Base-by-base conservation (phyloP, 148 eudicot genomes). In the Mesembryanthemum crystallinum region DNA sequence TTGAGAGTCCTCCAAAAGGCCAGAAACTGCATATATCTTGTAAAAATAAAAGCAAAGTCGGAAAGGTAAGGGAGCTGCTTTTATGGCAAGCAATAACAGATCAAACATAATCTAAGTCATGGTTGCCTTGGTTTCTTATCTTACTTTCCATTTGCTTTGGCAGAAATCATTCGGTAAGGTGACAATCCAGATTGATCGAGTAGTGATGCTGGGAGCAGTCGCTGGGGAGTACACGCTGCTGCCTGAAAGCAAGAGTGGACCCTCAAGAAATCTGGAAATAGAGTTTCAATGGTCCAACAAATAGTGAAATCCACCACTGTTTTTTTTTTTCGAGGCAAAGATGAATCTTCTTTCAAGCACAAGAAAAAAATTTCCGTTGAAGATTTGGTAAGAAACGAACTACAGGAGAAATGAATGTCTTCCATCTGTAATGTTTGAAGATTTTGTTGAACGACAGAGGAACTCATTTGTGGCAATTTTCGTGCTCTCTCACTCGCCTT, bases 1-100 rank as follows among this genome's bases (percentile, higher is more conserved):
- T 95, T 66, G 99, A 95, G 86, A 92, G 99, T 78, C 99, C 99
- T 69, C 99, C 99, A 6, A 91, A 95, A 79, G 99, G 99, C 79
- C 99, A 95, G 80, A 92, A 95, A 82, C 89, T 95, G 80, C 96
- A 89, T 74, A 95, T 95, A 61, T 95, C 99, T 25, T 95, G 99
- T 94, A 95, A 92, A 85, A 95, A 95, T 78, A 95, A 95, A 88
- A 95, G 99, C 94, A 95, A 95, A 84, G 93, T 95, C 82, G 99
- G 99, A 69, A 95, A 95, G 99, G 99, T 90, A 86, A 83, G 42
- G 45, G 28, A 62, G 30, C 45, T 54, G 28, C 47, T 20, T 14
- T 18, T 18, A 33, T 3, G n/a, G 7, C 15, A 14, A 42, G 59
- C 58, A 7, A 15, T 32, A 58, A 14, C 20, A n/a, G 8, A 35